phyloP scores from a whole-genome alignment of 768 basidiomycete species.

The Lactarius deliciosus region DNA sequence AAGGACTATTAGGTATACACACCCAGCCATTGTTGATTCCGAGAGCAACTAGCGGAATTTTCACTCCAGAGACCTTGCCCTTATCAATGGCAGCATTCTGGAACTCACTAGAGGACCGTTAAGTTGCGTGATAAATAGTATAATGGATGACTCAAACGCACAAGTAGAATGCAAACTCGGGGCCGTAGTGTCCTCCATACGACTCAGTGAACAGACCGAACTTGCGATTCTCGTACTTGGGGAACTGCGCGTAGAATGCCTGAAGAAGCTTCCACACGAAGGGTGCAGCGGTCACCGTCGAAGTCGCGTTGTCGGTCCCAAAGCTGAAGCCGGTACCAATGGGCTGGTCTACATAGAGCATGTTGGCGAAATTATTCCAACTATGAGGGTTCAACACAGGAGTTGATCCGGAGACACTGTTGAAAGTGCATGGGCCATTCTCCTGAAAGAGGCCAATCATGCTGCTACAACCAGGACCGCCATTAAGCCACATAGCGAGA shows the following conservation, averaged over 20 bases:
- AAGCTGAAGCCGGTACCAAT: slow-evolving; percentile 2
- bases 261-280: background rate
- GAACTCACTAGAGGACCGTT: slow-evolving; percentile 37
- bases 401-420: background rate
- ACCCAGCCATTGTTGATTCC: background rate
- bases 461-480: background rate
- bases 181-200: slow-evolving; percentile 34
- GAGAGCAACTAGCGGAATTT: slow-evolving; percentile 42
- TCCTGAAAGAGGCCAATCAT: slow-evolving; percentile 16
- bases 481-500: slow-evolving; percentile 11
- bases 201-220: slow-evolving; percentile 57
- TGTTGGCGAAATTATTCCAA: slow-evolving; percentile 22
- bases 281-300: background rate
- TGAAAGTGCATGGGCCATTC: slow-evolving; percentile 21
- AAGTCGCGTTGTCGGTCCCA: background rate
- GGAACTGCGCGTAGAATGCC: slow-evolving; percentile 37
- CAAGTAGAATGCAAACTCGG: slow-evolving; percentile 23
- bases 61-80: slow-evolving; percentile 41
- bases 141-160: background rate
- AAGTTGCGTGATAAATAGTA: background rate
- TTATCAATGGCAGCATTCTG: slow-evolving; percentile 52
- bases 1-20: slow-evolving; percentile 51
- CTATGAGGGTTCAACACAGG: slow-evolving; percentile 16
- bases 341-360: slow-evolving; percentile 27
- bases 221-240: slow-evolving; percentile 40